phyloP scores from a whole-genome alignment of 805 yeast genomes.

The Zygotorulaspora florentina region DNA sequence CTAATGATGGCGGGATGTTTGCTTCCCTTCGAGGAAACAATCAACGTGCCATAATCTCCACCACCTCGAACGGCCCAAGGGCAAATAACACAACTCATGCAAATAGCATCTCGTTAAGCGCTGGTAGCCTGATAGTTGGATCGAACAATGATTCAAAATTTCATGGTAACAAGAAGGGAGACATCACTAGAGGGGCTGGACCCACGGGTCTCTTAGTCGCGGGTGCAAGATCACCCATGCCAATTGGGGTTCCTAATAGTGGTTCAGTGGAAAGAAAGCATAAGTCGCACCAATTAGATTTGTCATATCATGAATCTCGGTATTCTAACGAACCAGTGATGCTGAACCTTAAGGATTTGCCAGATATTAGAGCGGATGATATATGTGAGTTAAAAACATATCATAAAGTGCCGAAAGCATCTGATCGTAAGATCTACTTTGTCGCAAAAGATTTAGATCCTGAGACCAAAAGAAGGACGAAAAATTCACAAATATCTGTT shows the following conservation, averaged over 20 bases:
- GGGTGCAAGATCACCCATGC: not conserved
- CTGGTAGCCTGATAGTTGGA: conserved; percentile 30
- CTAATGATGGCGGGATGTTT: conserved; percentile 18
- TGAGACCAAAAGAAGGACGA: conserved; percentile 29
- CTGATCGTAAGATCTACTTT: conserved; percentile 19
- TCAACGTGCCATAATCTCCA: conserved; percentile 10
- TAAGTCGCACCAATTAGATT: conserved; percentile 22
- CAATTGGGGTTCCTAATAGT: not conserved
- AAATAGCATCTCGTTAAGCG: conserved; percentile 24
- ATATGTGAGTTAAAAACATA: conserved; percentile 63
- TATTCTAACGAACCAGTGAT: conserved; percentile 55
- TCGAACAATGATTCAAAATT: conserved; percentile 8
- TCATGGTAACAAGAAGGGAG: conserved; percentile 1
- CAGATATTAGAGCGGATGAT: conserved; percentile 69
- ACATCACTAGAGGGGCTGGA: conserved; percentile 4
- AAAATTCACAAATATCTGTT: conserved; percentile 48
- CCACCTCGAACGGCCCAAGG: conserved; percentile 9
- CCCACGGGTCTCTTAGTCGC: conserved; percentile 1
- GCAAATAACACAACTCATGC: conserved; percentile 23
- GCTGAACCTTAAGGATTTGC: conserved; percentile 54
- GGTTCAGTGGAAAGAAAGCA: conserved; percentile 2
- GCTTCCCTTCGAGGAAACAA: conserved; percentile 19
- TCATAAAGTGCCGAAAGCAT: conserved; percentile 25
- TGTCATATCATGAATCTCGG: conserved; percentile 60
- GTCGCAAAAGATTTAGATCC: conserved; percentile 22